A percentile compares a stretch with the other conserved stretches of the same genome.
Conservation (phyloP, 495 filamentous ascomycete species). For the Penicillium simplicissimum region DNA sequence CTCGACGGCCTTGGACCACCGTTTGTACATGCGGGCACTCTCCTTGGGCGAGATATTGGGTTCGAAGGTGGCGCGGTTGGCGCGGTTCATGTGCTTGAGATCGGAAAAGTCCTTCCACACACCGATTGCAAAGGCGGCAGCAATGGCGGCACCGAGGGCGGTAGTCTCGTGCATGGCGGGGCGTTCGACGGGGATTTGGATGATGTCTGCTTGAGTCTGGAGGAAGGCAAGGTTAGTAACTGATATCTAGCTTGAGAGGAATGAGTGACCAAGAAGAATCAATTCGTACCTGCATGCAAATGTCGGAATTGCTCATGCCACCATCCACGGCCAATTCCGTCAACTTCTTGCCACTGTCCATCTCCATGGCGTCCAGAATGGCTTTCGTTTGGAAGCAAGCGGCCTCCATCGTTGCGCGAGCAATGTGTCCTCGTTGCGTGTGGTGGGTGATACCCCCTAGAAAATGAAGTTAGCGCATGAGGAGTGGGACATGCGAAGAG, state of each 20-base stretch:
- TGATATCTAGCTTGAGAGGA: background rate
- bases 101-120: constrained; percentile 82
- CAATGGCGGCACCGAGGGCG: constrained; percentile 89
- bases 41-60: constrained; percentile 62
- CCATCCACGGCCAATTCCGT: constrained; percentile 84
- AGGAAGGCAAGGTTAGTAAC: constrained; percentile 17
- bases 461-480: constrained; percentile 9
- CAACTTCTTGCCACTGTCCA: constrained; percentile 79
- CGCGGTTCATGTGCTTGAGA: constrained; percentile 74
- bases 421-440: constrained; percentile 87
- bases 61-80: constrained; percentile 71
- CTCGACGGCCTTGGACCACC: constrained; percentile 85
- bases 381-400: constrained; percentile 95
- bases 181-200: constrained; percentile 82
- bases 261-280: background rate
- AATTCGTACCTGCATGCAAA: constrained; percentile 81
- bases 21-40: constrained; percentile 68
- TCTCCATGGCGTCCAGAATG: constrained; percentile 92
- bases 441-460: constrained; percentile 86
- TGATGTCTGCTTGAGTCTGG: constrained; percentile 86
- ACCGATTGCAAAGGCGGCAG: constrained; percentile 82
- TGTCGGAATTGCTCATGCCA: constrained; percentile 89
- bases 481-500: background rate
- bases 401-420: constrained; percentile 90
- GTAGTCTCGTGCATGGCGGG: constrained; percentile 94